Conservation (phyloP, 2,329 filamentous ascomycete genomes). For the Lecanicillium sp. region DNA sequence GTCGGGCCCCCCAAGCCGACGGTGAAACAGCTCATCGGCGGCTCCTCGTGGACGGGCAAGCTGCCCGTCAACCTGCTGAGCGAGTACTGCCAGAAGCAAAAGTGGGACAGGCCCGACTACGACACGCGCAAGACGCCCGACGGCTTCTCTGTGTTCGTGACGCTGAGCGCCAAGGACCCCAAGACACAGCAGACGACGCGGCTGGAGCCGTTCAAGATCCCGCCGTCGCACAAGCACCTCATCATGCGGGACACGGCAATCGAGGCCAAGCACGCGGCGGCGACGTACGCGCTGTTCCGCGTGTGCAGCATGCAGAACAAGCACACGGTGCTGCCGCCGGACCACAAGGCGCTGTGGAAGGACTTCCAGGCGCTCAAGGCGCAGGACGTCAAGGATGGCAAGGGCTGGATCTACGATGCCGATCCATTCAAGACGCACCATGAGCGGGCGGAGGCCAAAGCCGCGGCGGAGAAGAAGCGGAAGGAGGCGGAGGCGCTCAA, state of each 20-base stretch:
- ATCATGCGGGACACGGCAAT: conserved; percentile 72
- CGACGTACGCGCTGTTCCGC: conserved; percentile 83
- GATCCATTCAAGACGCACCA: conserved; percentile 82
- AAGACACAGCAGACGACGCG: conserved; percentile 75
- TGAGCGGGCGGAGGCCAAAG: conserved; percentile 73
- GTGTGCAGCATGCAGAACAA: conserved; percentile 95
- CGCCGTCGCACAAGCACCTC: conserved; percentile 67
- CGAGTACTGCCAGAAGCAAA: conserved; percentile 92
- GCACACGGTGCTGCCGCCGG: conserved; percentile 87
- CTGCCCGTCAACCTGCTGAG: conserved; percentile 87
- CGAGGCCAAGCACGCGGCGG: conserved; percentile 89
- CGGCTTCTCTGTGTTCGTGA: conserved; percentile 75
- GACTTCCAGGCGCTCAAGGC: conserved; percentile 79
- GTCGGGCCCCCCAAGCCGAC: conserved; percentile 52
- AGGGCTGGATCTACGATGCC: conserved; percentile 86
- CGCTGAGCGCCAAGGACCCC: conserved; percentile 65
- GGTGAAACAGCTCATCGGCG: conserved; percentile 79
- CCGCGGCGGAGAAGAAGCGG: conserved; percentile 70
- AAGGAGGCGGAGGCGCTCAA: conserved; percentile 62
- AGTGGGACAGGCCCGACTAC: conserved; percentile 93
- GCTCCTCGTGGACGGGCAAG: conserved; percentile 95
- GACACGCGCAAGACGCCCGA: conserved; percentile 69
- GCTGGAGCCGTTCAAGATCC: conserved; percentile 77
- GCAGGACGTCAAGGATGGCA: conserved; percentile 70
- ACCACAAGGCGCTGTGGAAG: conserved; percentile 87